Evolutionary conservation across 2,329 filamentous ascomycete genomes (phyloP).

Genomic region (Aureobasidium musti): DNA sequence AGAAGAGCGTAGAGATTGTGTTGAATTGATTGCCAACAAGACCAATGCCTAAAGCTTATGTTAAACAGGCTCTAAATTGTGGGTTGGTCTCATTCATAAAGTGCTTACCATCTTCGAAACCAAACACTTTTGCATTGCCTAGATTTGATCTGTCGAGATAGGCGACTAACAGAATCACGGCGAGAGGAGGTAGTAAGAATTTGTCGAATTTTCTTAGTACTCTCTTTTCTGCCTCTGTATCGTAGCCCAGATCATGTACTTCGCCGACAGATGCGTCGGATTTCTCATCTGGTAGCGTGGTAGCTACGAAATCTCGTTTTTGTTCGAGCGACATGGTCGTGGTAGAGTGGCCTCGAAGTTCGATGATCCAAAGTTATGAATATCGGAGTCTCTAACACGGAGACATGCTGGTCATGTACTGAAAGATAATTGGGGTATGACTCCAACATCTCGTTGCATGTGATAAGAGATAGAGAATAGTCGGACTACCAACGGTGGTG

Average conservation of each 20-base stretch:
- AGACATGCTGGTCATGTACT: background rate
- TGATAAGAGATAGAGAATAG: slow-evolving; percentile 1
- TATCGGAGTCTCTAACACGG: too few species aligned
- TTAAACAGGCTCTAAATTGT: background rate
- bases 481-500: too few species aligned
- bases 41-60: slow-evolving; percentile 12
- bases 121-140: slow-evolving; percentile 33
- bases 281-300: background rate
- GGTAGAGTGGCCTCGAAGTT: background rate
- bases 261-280: slow-evolving; percentile 7
- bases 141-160: slow-evolving; percentile 34
- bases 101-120: slow-evolving; percentile 31
- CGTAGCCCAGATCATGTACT: slow-evolving; percentile 13
- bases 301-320: background rate
- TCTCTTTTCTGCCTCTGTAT: slow-evolving; percentile 29
- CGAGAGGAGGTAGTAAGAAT: slow-evolving; percentile 32
- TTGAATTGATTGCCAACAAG: slow-evolving; percentile 34
- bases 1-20: slow-evolving; percentile 33
- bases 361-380: background rate
- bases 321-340: background rate
- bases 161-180: slow-evolving; percentile 31
- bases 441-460: background rate
- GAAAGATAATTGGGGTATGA: background rate
- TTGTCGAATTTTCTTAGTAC: slow-evolving; percentile 33
- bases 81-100: too few species aligned